Percentiles rank a stretch among this genome's conserved stretches.
phyloP scores from a whole-genome alignment of 2,329 filamentous ascomycete species.

The Colletotrichum echinochloae region DNA sequence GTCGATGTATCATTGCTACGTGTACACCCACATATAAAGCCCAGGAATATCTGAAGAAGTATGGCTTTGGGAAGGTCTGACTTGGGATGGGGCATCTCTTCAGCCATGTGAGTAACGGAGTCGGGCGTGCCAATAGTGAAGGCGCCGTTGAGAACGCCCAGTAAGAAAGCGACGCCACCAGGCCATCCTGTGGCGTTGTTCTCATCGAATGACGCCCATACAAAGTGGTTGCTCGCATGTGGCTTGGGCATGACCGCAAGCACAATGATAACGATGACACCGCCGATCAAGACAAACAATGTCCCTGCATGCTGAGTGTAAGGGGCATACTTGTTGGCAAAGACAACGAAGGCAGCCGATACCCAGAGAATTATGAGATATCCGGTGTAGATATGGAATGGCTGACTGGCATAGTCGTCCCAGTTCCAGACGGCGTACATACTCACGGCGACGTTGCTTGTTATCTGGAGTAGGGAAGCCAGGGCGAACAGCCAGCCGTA shows the following conservation, averaged over 20 bases:
- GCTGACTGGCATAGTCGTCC: conserved; percentile 58
- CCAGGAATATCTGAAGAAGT: conserved; percentile 60
- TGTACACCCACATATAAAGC: conserved; percentile 57
- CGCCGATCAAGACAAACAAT: conserved; percentile 66
- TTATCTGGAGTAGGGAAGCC: conserved; percentile 68
- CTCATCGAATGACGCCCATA: conserved; percentile 63
- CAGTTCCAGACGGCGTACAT: conserved; percentile 72
- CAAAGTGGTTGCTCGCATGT: conserved; percentile 63
- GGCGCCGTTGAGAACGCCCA: conserved; percentile 75
- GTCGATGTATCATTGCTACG: conserved; percentile 51
- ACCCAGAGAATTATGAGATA: conserved; percentile 68
- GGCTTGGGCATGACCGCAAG: conserved; percentile 63
- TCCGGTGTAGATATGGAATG: conserved; percentile 71
- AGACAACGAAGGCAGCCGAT: conserved; percentile 63
- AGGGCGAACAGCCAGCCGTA: conserved; percentile 73
- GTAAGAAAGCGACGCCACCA: conserved; percentile 72
- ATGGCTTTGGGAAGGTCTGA: conserved; percentile 64
- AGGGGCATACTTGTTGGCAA: conserved; percentile 67
- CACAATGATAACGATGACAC: conserved; percentile 66
- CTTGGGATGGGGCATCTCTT: conserved; percentile 65
- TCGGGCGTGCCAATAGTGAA: conserved; percentile 76
- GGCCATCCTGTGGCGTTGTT: conserved; percentile 65
- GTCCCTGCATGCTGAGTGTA: conserved; percentile 65
- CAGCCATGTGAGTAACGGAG: conserved; percentile 70
- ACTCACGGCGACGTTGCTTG: conserved; percentile 69